Base-by-base conservation (phyloP, 1,139 yeast species). In the Protomyces pachydermus region DNA sequence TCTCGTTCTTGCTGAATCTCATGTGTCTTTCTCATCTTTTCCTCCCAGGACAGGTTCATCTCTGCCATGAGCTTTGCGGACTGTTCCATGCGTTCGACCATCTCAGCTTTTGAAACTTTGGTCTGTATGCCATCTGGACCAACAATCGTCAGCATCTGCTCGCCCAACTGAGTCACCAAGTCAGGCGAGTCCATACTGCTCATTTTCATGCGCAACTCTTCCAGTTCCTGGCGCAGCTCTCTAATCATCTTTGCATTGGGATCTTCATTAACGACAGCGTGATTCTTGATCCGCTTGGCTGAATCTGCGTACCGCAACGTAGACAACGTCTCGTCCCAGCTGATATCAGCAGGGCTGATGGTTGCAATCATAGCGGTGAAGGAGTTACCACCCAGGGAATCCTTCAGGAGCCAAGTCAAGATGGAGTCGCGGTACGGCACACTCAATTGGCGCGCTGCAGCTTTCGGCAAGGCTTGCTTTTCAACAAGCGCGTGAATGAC, bases 301-400 rank as follows among this genome's bases (percentile, higher is more conserved):
- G 86, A 83, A 51, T 84, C 85, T 0, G 95, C 95, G 71, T 88
- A 88, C 66, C 89, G 78, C 65, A 88, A 76, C 0, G 95, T 88
- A 53, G 88, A 87, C 68, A 82, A 74, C 0, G 89, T 84, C 70
- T 88, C 95, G 25, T 87, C 93, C 70, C 82, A 83, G 71, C 54
- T 46, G 18, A 64, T 45, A 16, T 85, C 90, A 14, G 87, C 78
- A 0, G 95, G 91, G 10, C 91, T 84, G 1, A 87, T 77, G 72
- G 91, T 86, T 46, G 88, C 88, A 8, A 87, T 78, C 91, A 87
- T 87, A 51, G 84, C 84, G 0, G 90, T 87, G 70, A 84, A 85
- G 32, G 89, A 84, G 70, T 87, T 87, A 1, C 93, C 93, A 0
- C 89, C 87, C 42, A 87, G 77, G 68, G 84, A 84, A 68, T 87